Base-by-base conservation (phyloP, 164 flowering plant genomes). In the Euptelea pleiosperma region DNA sequence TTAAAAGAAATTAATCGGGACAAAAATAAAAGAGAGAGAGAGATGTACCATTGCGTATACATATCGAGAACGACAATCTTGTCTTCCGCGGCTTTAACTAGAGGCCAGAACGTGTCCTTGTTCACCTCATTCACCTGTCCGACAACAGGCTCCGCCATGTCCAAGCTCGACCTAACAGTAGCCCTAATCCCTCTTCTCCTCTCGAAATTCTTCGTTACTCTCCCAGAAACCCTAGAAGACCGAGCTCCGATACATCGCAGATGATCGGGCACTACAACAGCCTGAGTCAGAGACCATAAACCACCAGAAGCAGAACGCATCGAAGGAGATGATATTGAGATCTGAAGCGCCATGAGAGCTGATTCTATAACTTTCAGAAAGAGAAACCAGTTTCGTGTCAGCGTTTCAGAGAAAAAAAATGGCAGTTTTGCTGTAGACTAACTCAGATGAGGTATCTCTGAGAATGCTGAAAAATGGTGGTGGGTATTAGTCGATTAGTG, bases 61-160 rank as follows among this genome's bases (percentile, higher is more conserved):
- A 75, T 75, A 39, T 75, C 79, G 18, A 75, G 71, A 34, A 75
- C 79, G 1, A 75, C 79, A 15, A 70, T 37, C 64, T 68, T 75
- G 14, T 69, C 73, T 0, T 55, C 75, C 1, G 79, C 69, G 16
- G 67, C 74, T 18, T 63, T 40, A 30, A 72, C 76, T 15, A 72
- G 56, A 16, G 79, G 79, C 79, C 79, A 75, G 55, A 75, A 72
- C n/a, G 79, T 72, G 26, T 75, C 76, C 60, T 75, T 75, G 62
- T 63, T 40, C 47, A 75, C 79, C 61, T 69, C 76, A 2, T 76
- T 72, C 14, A 75, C 79, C 52, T 69, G 69, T 19, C 79, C 79
- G 6, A 75, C 74, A 10, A 63, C 78, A 4, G 67, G 66, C 9
- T 44, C 70, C 33, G 70, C 69, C 45, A 37, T 64, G 7, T 70